Evolutionary conservation across 2,329 filamentous ascomycete species (phyloP), one percentile per base, ranked within the genome.

Genomic region (Trichoderma oligosporum): DNA sequence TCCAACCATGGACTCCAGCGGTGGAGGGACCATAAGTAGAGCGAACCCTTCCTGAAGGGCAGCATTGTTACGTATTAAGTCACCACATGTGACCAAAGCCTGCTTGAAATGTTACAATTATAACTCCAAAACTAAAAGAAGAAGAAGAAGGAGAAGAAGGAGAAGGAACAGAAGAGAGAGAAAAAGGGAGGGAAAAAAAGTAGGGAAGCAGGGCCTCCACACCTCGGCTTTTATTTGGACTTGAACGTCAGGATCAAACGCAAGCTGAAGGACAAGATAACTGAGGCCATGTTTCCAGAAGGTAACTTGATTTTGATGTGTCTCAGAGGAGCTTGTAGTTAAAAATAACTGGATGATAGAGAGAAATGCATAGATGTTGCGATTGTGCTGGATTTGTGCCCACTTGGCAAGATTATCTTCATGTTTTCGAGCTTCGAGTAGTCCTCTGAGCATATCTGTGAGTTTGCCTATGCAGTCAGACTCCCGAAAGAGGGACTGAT

Each of bases 401-500:
- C 90, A 96, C 22, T 82, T 79, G 11, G 87, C 87, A 56, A 89
- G 78, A 61, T 86, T 83, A n/a, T 62, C 56, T 22, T 79, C 78
- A 16, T 79, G 74, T 36, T 79, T 78, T 56, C 78, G 74, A 57
- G 80, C 77, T 63, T 80, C 74, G 60, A 81, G 76, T 53, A 81
- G 78, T 62, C 82, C 78, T 66, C 82, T 79, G 18, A 96, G 77
- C 31, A 97, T 77, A 35, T 81, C 81, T 14, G 86, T 81, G 46
- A 97, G 77, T 63, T 85, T 86, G 20, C 82, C 80, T 12, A 96
- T 84, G 67, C 87, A 92, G 1, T 91, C 91, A 42, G 89, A 93
- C 70, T 99, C 94, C 57, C 93, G 83, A 71, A 99, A 97, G 56
- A 93, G 85, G 9, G 91, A 90, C 71, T 99, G 94, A 67, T 99